Evolutionary conservation across 164 flowering plant species (phyloP), one percentile per base, ranked within the genome.

Genomic region (Paratinospora sagittata): DNA sequence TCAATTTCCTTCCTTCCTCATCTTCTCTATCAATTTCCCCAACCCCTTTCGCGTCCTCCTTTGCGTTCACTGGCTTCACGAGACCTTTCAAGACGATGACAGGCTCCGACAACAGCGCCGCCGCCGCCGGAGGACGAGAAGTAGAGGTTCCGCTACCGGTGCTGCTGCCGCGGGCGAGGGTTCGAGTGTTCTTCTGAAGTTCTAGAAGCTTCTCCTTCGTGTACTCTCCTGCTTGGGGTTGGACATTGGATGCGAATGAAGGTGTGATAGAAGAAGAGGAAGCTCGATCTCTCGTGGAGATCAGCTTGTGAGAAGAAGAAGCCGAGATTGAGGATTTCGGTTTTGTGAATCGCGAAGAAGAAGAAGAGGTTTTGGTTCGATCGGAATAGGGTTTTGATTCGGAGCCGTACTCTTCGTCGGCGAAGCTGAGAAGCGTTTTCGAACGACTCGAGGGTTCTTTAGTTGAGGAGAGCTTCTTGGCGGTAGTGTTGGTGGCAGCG

Each of bases 181-280:
- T 87, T 62, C 82, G 82, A 3, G 97, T 91, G 76, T 91, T 92
- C 86, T 92, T 92, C 80, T 88, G 96, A n/a, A 95, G 87, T 82
- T 92, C 96, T 11, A 71, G 87, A 27, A 95, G 89, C 16, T 88
- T 85, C 73, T 95, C 99, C 58, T 79, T 83, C 8, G 97, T 95
- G 82, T 95, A 95, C 9, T 85, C 81, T 0, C 99, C 99, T 8
- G 96, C 90, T 76, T 86, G 93, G 8, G 99, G 90, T 60, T 84
- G 92, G 27, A 90, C 94, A 74, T 91, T 91, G 70, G 96, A 88
- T 2, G 81, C 7, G 82, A 43, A 23, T 30, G 57, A 66, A 14
- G 62, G 14, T 7, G 49, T 43, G 21, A 21, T 9, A 19, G 21
- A 78, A 72, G 60, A 17, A 0, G 64, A 39, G 1, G 75, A 72